phyloP scores from a whole-genome alignment of 1,284 basidiomycete species.

The Phaffia rhodozyma region DNA sequence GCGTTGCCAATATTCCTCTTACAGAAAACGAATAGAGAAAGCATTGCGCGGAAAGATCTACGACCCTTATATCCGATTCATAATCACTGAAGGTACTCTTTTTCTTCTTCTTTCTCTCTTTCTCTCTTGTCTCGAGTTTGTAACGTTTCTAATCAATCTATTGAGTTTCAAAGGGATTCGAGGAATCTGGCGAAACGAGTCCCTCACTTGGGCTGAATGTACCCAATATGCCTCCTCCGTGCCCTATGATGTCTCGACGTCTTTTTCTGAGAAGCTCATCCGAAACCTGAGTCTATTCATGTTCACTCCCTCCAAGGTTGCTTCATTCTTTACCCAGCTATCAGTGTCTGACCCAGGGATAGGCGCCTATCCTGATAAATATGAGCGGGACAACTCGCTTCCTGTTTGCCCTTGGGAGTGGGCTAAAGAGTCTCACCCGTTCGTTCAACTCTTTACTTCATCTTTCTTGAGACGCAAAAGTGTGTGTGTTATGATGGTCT shows the following conservation, averaged over 20 bases:
- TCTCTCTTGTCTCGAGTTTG: background rate
- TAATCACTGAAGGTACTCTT: constrained; percentile 52
- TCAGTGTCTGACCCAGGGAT: background rate
- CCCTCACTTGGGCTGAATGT: constrained; percentile 54
- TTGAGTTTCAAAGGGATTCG: constrained; percentile 43
- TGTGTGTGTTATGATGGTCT: too few relatives aligned
- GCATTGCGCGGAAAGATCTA: constrained; percentile 70
- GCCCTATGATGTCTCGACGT: too few relatives aligned
- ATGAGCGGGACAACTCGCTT: constrained; percentile 22
- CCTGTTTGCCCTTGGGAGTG: constrained; percentile 67
- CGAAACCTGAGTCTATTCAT: too few relatives aligned
- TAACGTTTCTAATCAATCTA: background rate
- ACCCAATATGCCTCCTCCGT: constrained; percentile 31
- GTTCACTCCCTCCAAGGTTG: too few relatives aligned
- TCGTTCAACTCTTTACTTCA: background rate
- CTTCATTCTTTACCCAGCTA: too few relatives aligned
- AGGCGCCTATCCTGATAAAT: constrained; percentile 3
- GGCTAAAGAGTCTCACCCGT: constrained; percentile 26
- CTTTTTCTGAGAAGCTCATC: too few relatives aligned
- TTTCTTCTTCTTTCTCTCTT: background rate
- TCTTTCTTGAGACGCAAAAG: background rate
- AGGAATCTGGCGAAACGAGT: constrained; percentile 49
- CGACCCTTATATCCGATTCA: constrained; percentile 73
- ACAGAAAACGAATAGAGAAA: constrained; percentile 49
- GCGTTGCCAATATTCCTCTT: background rate